phyloP scores from a whole-genome alignment of 192 early-diverging fungal species.

The Piromyces finnis region DNA sequence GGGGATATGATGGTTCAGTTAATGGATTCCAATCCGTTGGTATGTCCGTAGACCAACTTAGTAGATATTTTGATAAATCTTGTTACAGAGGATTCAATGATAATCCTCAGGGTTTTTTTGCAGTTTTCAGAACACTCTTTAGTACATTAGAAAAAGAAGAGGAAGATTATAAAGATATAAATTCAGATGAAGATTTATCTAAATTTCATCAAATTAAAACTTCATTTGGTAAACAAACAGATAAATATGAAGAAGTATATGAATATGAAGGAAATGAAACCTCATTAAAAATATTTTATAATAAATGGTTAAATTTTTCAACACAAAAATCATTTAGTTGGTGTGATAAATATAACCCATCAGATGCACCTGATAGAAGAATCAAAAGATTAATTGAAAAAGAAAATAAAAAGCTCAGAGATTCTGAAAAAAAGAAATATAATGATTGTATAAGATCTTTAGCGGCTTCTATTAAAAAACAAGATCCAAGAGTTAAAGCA shows the following conservation, averaged over 20 bases:
- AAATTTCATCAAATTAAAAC: conserved; percentile 43
- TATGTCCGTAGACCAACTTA: conserved; percentile 23
- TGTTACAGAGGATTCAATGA: conserved; percentile 58
- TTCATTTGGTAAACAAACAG: conserved; percentile 8
- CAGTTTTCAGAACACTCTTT: conserved; percentile 66
- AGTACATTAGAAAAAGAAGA: conserved; percentile 65
- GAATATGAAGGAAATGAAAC: no score
- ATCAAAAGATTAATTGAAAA: conserved; percentile 74
- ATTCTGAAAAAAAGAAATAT: conserved; percentile 51
- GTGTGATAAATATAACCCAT: conserved; percentile 71
- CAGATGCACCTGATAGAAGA: conserved; percentile 65
- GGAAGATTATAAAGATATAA: conserved; percentile 11
- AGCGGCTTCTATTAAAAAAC: conserved; percentile 57
- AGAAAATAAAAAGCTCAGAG: conserved; percentile 73
- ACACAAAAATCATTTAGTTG: conserved; percentile 80
- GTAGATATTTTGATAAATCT: conserved; percentile 61
- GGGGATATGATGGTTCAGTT: neutral
- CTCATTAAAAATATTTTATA: conserved; percentile 49
- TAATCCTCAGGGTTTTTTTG: conserved; percentile 50
- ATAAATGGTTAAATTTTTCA: conserved; percentile 62
- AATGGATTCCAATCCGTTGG: neutral
- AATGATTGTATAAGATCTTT: conserved; percentile 53
- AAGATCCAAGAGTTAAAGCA: conserved; percentile 75
- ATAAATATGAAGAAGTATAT: neutral
- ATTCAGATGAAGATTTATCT: conserved; percentile 16